Base-by-base conservation (phyloP, 2,329 filamentous ascomycete species). In the Hypoxylon sp. region DNA sequence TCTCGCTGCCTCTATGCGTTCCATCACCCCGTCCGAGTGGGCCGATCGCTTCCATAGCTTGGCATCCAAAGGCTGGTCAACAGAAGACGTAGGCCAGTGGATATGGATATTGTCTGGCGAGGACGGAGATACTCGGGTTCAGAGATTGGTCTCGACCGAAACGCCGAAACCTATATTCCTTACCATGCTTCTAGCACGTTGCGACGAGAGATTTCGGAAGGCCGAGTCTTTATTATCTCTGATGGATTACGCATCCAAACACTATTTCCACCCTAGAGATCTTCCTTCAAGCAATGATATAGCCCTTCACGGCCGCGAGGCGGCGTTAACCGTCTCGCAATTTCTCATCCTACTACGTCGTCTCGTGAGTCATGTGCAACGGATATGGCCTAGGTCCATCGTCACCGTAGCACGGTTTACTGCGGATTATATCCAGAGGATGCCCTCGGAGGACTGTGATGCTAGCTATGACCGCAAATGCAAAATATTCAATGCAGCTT, bases 161-260 rank as follows among this genome's bases (percentile, higher is more conserved):
- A 62, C 57, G 7, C 70, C 68, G 6, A 77, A 75, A 51, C 78
- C 78, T 2, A 58, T 76, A 3, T 80, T 80, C 29, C 60, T 80
- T 6, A 62, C 78, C 2, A 63, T 72, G 20, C 55, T 76, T 21
- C 61, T 79, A 5, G 61, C 78, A 13, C 69, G 72, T n/a, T 70
- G 61, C 37, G 69, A 75, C 29, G 73, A 73, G 54, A 63, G 51
- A 0, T 70, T 78, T 23, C 60, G 59, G 4, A 65, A 73, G 24
- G 63, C 67, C 13, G 57, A 69, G 21, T 74, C 69, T 3, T 63
- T 78, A 10, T 26, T 64, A 13, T 58, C 57, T 6, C 40, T 79
- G n/a, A 68, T 77, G 29, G 60, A 69, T 8, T 77, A 76, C 62
- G 58, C 73, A 10, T 48, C 63, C n/a, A 68, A 53, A 41, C 49